Percentiles rank a stretch among this genome's conserved stretches.
Evolutionary conservation across 2,329 filamentous ascomycete genomes (phyloP).

Genomic region (Cladosporium sp.): DNA sequence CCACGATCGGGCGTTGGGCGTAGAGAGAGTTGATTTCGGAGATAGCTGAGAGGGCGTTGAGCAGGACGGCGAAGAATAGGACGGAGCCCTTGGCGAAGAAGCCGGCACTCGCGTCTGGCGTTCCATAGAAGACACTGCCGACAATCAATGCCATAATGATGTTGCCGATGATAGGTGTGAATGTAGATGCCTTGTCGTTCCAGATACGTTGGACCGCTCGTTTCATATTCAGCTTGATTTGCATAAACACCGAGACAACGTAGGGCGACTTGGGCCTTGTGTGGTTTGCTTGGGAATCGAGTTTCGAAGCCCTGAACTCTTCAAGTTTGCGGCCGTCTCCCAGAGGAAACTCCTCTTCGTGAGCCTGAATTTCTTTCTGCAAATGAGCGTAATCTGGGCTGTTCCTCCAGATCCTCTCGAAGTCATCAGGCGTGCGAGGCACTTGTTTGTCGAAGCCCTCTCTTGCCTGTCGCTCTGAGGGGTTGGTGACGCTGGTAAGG

Average conservation of each 20-base stretch:
- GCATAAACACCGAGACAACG: constrained; percentile 53
- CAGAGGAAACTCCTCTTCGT: constrained; percentile 46
- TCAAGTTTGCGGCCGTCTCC: constrained; percentile 40
- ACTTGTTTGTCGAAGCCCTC: constrained; percentile 58
- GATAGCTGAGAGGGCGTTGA: constrained; percentile 57
- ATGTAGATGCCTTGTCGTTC: constrained; percentile 49
- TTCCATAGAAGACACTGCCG: constrained; percentile 57
- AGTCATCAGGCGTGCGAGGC: constrained; percentile 67
- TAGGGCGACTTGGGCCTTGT: constrained; percentile 54
- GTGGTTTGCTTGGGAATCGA: constrained; percentile 50
- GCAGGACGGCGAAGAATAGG: constrained; percentile 57
- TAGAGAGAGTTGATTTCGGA: constrained; percentile 65
- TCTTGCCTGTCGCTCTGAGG: constrained; percentile 53
- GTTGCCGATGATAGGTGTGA: constrained; percentile 45
- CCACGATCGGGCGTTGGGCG: constrained; percentile 44
- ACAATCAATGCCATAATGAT: constrained; percentile 58
- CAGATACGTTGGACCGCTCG: constrained; percentile 48
- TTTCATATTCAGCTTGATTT: constrained; percentile 49
- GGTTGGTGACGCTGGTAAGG: constrained; percentile 65
- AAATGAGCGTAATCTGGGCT: constrained; percentile 45
- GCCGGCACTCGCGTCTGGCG: constrained; percentile 45
- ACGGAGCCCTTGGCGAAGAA: constrained; percentile 55
- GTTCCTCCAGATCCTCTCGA: constrained; percentile 50
- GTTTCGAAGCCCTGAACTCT: constrained; percentile 47
- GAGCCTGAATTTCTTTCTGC: constrained; percentile 46